Evolutionary conservation across 2,329 filamentous ascomycete genomes (phyloP).

Genomic region (Xylariomycetidae sp.): DNA sequence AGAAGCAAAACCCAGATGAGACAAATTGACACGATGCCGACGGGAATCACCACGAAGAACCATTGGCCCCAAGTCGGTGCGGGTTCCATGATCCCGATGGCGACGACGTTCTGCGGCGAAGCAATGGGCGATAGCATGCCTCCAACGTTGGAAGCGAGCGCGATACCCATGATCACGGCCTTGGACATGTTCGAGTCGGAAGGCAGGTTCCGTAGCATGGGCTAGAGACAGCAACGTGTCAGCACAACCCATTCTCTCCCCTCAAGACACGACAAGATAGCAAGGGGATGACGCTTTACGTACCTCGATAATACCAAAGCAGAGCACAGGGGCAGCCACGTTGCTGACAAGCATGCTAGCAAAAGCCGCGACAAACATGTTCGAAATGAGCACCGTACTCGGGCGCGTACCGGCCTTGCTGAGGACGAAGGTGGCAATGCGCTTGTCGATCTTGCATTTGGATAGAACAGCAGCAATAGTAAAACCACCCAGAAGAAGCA

Average conservation of each 20-base stretch:
- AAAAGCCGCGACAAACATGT: constrained; percentile 97
- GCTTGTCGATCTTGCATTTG: constrained; percentile 96
- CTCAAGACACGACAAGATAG: no score
- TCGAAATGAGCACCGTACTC: constrained; percentile 83
- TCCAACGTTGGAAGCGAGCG: constrained; percentile 89
- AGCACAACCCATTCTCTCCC: no score
- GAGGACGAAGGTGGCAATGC: constrained; percentile 90
- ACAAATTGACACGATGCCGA: constrained; percentile 82
- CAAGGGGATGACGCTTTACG: constrained; percentile 16
- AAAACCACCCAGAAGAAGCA: constrained; percentile 93
- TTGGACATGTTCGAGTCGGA: constrained; percentile 90
- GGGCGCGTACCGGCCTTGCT: constrained; percentile 94
- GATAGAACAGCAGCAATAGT: constrained; percentile 91
- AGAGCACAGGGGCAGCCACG: constrained; percentile 91
- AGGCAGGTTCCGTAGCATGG: constrained; percentile 88
- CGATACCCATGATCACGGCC: constrained; percentile 90
- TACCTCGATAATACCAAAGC: constrained; percentile 95
- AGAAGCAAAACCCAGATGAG: constrained; percentile 86
- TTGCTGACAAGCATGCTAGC: constrained; percentile 99
- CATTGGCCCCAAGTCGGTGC: constrained; percentile 89
- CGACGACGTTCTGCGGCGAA: constrained; percentile 95
- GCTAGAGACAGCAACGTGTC: constrained; percentile 40
- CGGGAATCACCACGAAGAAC: constrained; percentile 94
- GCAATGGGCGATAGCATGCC: constrained; percentile 96
- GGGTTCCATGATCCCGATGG: constrained; percentile 90